Evolutionary conservation across 2,329 filamentous ascomycete genomes (phyloP).

Genomic region (Aspergillus pseudoglaucus): DNA sequence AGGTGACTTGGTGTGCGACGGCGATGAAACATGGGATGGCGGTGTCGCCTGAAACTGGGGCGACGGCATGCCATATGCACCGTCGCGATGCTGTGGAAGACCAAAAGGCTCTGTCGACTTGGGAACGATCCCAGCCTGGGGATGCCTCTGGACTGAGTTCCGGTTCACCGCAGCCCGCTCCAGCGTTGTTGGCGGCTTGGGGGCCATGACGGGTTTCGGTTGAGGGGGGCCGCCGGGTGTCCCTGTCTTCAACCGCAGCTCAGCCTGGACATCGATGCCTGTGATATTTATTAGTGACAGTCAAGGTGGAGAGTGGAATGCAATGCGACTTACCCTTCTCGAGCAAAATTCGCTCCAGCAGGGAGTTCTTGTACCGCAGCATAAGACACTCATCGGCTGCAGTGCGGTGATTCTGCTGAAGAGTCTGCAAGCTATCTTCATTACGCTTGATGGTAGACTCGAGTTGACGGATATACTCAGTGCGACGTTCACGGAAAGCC

Average conservation of each 20-base stretch:
- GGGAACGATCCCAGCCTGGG: conserved; percentile 66
- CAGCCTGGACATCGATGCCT: conserved; percentile 97
- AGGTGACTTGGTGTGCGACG: conserved; percentile 56
- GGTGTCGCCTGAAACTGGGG: conserved; percentile 76
- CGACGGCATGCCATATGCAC: conserved; percentile 45
- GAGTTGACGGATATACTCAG: conserved; percentile 98
- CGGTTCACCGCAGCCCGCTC: conserved; percentile 76
- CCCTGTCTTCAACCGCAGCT: conserved; percentile 85
- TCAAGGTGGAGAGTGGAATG: neutral
- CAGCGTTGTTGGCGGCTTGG: conserved; percentile 67
- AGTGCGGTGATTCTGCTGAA: conserved; percentile 89
- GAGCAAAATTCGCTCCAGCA: conserved; percentile 87
- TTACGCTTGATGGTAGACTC: conserved; percentile 96
- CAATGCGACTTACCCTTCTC: conserved; percentile 66
- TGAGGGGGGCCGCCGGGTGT: conserved; percentile 64
- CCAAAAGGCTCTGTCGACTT: conserved; percentile 47
- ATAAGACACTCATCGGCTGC: conserved; percentile 96
- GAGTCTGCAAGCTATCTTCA: conserved; percentile 84
- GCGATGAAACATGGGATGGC: conserved; percentile 69
- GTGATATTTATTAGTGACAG: conserved; percentile 5
- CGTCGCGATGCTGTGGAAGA: conserved; percentile 45
- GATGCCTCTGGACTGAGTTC: conserved; percentile 60
- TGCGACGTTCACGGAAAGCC: conserved; percentile 90
- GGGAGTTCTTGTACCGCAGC: conserved; percentile 96
- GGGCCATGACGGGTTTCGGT: conserved; percentile 58